Conservation (phyloP, 1,284 basidiomycete species). For the Cutaneotrichosporon daszewskae region DNA sequence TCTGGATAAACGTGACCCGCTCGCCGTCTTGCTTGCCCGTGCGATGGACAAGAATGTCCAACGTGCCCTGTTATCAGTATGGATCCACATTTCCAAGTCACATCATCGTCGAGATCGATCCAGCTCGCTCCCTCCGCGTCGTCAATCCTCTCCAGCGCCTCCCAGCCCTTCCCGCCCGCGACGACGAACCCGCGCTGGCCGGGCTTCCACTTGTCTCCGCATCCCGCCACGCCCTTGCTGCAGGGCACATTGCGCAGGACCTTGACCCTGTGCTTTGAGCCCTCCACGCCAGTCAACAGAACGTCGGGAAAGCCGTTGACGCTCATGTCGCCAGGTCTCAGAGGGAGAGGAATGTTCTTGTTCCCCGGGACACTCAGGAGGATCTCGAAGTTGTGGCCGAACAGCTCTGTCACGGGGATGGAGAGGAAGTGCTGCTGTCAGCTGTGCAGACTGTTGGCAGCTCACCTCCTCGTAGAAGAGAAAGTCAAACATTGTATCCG, state of each 20-base stretch:
- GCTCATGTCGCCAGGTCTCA: conserved; percentile 85
- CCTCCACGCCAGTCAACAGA: conserved; percentile 57
- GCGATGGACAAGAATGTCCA: conserved; percentile 87
- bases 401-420: conserved; percentile 61
- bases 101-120: conserved; percentile 94
- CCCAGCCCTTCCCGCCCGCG: conserved; percentile 58
- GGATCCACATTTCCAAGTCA: conserved; percentile 47
- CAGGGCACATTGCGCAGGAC: conserved; percentile 72
- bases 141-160: conserved; percentile 60
- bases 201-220: conserved; percentile 16
- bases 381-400: conserved; percentile 53
- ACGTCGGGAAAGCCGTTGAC: conserved; percentile 94
- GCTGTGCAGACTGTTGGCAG: background rate
- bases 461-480: conserved; percentile 60
- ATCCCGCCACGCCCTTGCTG: conserved; percentile 40
- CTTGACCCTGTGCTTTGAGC: conserved; percentile 48
- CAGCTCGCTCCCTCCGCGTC: conserved; percentile 79
- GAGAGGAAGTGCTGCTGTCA: conserved; percentile 58
- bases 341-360: conserved; percentile 63
- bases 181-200: conserved; percentile 59
- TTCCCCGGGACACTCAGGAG: conserved; percentile 55
- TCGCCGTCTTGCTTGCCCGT: conserved; percentile 56
- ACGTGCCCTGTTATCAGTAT: conserved; percentile 61
- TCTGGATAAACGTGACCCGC: conserved; percentile 75
- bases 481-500: conserved; percentile 75